These are phyloP conservation scores for Stemphylium vesicarium DNA, from an alignment of 2,329 filamentous ascomycete species.

Conservation along the genomic window DNA sequence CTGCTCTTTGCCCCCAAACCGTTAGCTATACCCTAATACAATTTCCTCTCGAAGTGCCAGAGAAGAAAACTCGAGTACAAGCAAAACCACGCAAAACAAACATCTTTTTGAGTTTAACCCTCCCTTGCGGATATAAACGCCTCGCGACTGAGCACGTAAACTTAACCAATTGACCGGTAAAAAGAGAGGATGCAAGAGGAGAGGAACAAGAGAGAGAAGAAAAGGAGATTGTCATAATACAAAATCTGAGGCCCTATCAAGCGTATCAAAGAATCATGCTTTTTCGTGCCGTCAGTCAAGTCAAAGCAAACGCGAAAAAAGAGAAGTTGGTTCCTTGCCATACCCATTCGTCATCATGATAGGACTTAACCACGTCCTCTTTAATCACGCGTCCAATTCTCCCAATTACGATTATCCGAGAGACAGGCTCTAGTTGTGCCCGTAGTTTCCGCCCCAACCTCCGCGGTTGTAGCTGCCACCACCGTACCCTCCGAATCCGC, in stretches of 20 bases:
- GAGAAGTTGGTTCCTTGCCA: constrained; percentile 33
- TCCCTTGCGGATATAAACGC: constrained; percentile 37
- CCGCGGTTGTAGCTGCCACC: constrained; percentile 53
- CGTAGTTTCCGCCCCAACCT: constrained; percentile 59
- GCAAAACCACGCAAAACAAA: constrained; percentile 22
- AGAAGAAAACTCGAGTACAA: constrained; percentile 19
- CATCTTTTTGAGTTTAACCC: constrained; percentile 31
- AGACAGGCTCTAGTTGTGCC: constrained; percentile 40
- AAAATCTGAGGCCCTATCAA: constrained; percentile 34
- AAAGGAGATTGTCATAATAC: constrained; percentile 43
- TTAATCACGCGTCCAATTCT: constrained; percentile 11
- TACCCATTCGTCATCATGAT: constrained; percentile 25
- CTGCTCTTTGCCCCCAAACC: constrained; percentile 12
- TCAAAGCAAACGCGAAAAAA: constrained; percentile 21
- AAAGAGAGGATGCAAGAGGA: constrained; percentile 45
- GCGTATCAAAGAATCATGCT: constrained; percentile 34
- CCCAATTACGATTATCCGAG: constrained; percentile 4
- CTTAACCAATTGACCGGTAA: constrained; percentile 26
- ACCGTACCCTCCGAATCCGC: constrained; percentile 52
- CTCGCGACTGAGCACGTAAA: constrained; percentile 29
- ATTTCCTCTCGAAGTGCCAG: constrained; percentile 15
- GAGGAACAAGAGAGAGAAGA: constrained; percentile 29
- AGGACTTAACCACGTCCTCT: constrained; percentile 32
- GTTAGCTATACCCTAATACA: constrained; percentile 23
- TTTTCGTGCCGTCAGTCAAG: constrained; percentile 36